These are phyloP conservation scores for Brassica juncea DNA, from an alignment of 345 rosid species.

Conservation along the genomic window DNA sequence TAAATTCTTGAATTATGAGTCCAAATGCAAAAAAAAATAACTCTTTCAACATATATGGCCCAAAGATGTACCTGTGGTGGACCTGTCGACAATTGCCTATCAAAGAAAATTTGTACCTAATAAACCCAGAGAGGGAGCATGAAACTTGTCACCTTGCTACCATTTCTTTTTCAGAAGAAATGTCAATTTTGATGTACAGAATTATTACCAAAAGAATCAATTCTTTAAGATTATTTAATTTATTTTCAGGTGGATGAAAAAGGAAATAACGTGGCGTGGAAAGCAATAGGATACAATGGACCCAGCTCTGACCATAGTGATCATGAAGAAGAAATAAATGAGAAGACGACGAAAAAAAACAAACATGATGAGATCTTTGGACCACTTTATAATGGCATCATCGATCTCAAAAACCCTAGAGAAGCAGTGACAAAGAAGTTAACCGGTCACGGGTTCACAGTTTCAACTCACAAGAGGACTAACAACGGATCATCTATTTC, in stretches of 20 bases:
- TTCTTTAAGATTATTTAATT: not conserved
- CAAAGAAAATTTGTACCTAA: not conserved
- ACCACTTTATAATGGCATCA: conserved; percentile 59
- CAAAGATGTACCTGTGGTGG: conserved; percentile 20
- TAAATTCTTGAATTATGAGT: no score
- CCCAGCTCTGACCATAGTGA: conserved; percentile 54
- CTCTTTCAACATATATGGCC: not conserved
- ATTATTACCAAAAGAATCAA: not conserved
- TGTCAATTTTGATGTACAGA: conserved; percentile 13
- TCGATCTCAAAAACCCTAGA: conserved; percentile 52
- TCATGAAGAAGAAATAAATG: conserved; percentile 20
- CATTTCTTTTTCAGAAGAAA: not conserved
- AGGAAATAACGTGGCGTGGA: conserved; percentile 62
- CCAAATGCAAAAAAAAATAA: no score
- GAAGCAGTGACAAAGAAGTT: conserved; percentile 49
- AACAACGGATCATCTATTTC: conserved; percentile 12
- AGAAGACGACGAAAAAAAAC: conserved; percentile 34
- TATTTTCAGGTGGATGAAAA: conserved; percentile 56
- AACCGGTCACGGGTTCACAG: conserved; percentile 47
- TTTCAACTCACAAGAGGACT: conserved; percentile 31
- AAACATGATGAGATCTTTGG: conserved; percentile 50
- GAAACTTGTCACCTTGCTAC: conserved; percentile 11
- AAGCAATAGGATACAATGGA: conserved; percentile 72
- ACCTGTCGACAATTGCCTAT: not conserved
- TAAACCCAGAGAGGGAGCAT: not conserved